Conservation (phyloP, 106 monocot genomes). For the Iris macrosiphon region DNA sequence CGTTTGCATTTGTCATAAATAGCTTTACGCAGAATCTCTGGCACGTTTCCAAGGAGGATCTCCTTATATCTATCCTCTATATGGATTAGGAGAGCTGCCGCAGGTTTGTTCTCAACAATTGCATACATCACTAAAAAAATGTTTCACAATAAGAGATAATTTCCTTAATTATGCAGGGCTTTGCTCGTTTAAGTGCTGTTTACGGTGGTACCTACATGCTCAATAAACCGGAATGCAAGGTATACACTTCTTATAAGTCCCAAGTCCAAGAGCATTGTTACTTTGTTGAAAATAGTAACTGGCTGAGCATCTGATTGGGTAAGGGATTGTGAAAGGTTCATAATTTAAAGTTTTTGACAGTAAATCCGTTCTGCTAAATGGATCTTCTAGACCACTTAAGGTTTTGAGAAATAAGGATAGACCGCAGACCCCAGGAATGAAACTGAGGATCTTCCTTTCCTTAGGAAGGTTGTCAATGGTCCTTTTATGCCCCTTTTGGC, state of each 20-base stretch:
- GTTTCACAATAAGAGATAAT: too few species aligned
- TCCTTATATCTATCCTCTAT: slow-evolving; percentile 77
- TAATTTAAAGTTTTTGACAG: too few species aligned
- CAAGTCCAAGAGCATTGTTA: too few species aligned
- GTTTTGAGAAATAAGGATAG: too few species aligned
- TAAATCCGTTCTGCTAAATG: too few species aligned
- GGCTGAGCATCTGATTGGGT: too few species aligned
- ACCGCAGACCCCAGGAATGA: too few species aligned
- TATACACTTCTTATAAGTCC: slow-evolving; percentile 11
- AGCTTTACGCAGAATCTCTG: slow-evolving; percentile 76
- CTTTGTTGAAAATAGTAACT: too few species aligned
- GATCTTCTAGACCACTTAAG: too few species aligned
- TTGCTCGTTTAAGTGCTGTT: slow-evolving; percentile 86
- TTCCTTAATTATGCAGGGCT: slow-evolving; percentile 30
- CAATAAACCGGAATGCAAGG: slow-evolving; percentile 88
- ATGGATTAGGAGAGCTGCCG: slow-evolving; percentile 79
- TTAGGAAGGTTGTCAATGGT: too few species aligned
- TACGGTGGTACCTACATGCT: slow-evolving; percentile 95
- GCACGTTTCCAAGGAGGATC: slow-evolving; percentile 79
- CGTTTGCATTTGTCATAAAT: slow-evolving; percentile 2
- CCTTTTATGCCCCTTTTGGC: too few species aligned
- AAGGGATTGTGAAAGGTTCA: too few species aligned
- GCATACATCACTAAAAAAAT: neutral
- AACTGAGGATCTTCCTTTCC: neutral
- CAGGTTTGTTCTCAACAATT: slow-evolving; percentile 41